Evolutionary conservation across 164 flowering plant genomes (phyloP).

Genomic region (Houttuynia cordata): DNA sequence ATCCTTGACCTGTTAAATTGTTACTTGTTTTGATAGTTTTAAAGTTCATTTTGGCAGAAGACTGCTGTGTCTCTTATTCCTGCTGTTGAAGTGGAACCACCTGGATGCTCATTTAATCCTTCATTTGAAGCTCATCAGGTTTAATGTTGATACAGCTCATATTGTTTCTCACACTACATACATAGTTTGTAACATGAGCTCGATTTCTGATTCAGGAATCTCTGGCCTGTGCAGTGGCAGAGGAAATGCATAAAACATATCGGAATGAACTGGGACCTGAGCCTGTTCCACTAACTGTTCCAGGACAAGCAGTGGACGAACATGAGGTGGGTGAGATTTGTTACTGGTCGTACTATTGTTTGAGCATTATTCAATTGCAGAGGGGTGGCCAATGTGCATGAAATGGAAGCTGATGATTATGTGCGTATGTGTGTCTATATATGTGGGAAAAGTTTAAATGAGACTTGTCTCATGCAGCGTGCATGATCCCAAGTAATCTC

Average conservation of each 20-base stretch:
- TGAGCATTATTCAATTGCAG: not conserved
- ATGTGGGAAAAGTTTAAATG: too few species aligned
- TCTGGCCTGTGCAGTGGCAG: constrained; percentile 88
- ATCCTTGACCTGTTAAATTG: not conserved
- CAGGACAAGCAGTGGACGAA: constrained; percentile 52
- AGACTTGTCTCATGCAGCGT: too few species aligned
- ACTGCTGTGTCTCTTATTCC: constrained; percentile 52
- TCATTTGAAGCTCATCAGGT: constrained; percentile 82
- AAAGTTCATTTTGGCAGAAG: constrained; percentile 25
- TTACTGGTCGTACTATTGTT: not conserved
- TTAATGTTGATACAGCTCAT: not conserved
- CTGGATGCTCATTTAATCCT: constrained; percentile 94
- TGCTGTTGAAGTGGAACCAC: constrained; percentile 88
- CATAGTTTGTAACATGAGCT: not conserved
- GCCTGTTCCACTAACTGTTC: constrained; percentile 76
- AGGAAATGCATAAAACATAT: constrained; percentile 86
- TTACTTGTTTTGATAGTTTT: constrained; percentile 1
- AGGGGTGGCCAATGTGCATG: not conserved
- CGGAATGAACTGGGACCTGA: constrained; percentile 69
- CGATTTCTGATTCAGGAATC: constrained; percentile 42
- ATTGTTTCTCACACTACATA: not conserved
- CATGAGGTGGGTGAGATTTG: constrained; percentile 52
- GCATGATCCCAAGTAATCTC: too few species aligned
- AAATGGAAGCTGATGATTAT: too few species aligned
- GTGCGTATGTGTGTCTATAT: too few species aligned